Base-by-base conservation (phyloP, 2,329 filamentous ascomycete genomes). In the Fusarium sambucinum region DNA sequence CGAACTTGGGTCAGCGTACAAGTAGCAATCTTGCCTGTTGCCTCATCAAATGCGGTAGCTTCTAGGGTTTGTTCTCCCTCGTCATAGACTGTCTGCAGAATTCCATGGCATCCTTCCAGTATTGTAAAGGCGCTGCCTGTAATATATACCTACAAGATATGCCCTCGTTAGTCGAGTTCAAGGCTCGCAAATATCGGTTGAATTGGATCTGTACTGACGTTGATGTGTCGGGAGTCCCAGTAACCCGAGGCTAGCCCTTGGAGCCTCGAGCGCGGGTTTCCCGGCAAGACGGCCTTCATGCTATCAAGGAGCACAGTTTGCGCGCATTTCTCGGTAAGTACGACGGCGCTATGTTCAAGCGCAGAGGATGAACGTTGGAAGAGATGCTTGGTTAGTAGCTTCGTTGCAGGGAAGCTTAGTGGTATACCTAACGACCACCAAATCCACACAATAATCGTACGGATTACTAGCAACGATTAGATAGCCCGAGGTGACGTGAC, bases 41-140 rank as follows among this genome's bases (percentile, higher is more conserved):
- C 82, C 76, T 96, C 91, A 75, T 98, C 92, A 66, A 98, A 87
- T 30, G 89, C 87, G 68, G 98, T 88, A 29, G 93, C 91, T 68
- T 93, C 87, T 29, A 98, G 82, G 32, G 78, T 77, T 17, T 81
- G 84, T 25, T 89, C 84, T 74, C 96, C 90, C 74, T 96, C 92
- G 75, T 96, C 90, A 81, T 97, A 97, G 71, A 97, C 91, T 6
- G 94, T 97, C 79, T 99, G 96, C 33, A 97, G 80, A 67, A 97
- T 87, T 55, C 87, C 87, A 65, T 90, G 85, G 53, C 92, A 87
- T 51, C 89, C 91, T 75, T 88, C 87, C 71, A 98, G 89, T 73
- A 99, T 90, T 54, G 96, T 89, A 69, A 98, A 88, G 65, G 93
- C 93, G 79, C 91, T 92, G 74, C 95, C 95, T 63, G 92, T 96